These are phyloP conservation scores for Vicia villosa DNA, from an alignment of 306 rosid genomes.

Conservation along the genomic window DNA sequence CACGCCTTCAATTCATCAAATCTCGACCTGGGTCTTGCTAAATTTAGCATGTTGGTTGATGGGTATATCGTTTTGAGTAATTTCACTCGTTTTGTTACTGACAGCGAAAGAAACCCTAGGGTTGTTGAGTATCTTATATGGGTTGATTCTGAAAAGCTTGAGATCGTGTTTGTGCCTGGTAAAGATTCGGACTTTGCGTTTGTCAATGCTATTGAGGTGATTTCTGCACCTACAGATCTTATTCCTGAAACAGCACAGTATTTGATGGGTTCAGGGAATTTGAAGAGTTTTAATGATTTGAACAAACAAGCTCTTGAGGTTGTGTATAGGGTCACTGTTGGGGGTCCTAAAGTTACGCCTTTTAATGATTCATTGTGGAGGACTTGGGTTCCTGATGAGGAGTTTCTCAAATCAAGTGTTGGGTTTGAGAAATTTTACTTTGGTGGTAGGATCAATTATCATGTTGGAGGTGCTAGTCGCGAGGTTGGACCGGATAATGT, in stretches of 20 bases:
- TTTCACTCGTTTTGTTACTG: conserved; percentile 31
- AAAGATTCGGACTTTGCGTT: conserved; percentile 59
- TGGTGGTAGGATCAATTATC: conserved; percentile 74
- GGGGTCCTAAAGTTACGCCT: conserved; percentile 90
- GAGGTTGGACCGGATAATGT: conserved; percentile 94
- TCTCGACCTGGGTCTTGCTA: conserved; percentile 46
- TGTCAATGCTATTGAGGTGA: conserved; percentile 88
- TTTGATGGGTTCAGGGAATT: conserved; percentile 40
- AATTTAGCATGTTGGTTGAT: conserved; percentile 71
- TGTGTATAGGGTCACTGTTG: conserved; percentile 75
- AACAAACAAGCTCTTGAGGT: conserved; percentile 68
- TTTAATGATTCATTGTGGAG: conserved; percentile 91
- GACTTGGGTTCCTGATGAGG: conserved; percentile 86
- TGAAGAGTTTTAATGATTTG: conserved; percentile 49
- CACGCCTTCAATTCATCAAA: conserved; percentile 49
- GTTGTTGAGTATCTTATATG: conserved; percentile 63
- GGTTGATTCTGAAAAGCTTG: conserved; percentile 56
- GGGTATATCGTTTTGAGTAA: conserved; percentile 56
- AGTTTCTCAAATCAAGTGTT: conserved; percentile 46
- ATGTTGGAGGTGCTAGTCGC: conserved; percentile 74
- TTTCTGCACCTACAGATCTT: conserved; percentile 92
- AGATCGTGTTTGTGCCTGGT: conserved; percentile 60
- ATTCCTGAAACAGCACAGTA: conserved; percentile 60
- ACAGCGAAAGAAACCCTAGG: conserved; percentile 37
- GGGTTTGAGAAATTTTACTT: conserved; percentile 59